Evolutionary conservation across 495 filamentous ascomycete genomes (phyloP), one percentile per base, ranked within the genome.

Genomic region (Entonaema liquescens): DNA sequence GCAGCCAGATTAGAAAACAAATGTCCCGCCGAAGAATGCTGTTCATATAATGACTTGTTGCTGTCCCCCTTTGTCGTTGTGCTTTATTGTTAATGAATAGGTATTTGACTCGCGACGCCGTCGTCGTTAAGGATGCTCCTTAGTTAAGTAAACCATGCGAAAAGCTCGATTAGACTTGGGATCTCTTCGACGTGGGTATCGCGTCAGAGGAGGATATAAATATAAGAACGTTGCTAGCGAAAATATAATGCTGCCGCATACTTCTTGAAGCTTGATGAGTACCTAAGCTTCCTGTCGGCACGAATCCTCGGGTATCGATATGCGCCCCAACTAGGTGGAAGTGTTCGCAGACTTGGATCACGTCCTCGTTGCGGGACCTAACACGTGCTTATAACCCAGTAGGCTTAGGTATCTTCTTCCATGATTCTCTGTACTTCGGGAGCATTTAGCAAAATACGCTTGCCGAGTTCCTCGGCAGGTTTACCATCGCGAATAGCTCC

Each of bases 401-500:
- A 17, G 11, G 42, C 13, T 31, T 70, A 77, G 53, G 65, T 72
- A 49, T 84, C 83, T 64, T 86, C 85, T 19, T 82, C 81, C 12
- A 82, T 76, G 21, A 83, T 74, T 19, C 78, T 77, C 58, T 86
- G 83, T 2, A 84, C 84, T 65, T 88, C 86, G 15, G 79, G 70
- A 40, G 82, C 79, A 72, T 97, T 92, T 36, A 97, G 89, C 1
- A 95, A 86, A 42, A 94, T 92, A 40, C 95, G 89, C 62, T 86
- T 87, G 26, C 95, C 94, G 9, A 94, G 89, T 66, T 92, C 86
- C 68, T 91, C 88, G 9, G 88, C 86, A 5, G 93, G 87, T 42
- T 91, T 85, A 49, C 92, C 93, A 69, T 95, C 92, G 56, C 95
- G 88, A 42, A 89, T 88, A 54, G 95, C 95, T 55, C 95, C 95